Conservation (phyloP, 2,329 filamentous ascomycete genomes). For the Madurella mycetomatis region DNA sequence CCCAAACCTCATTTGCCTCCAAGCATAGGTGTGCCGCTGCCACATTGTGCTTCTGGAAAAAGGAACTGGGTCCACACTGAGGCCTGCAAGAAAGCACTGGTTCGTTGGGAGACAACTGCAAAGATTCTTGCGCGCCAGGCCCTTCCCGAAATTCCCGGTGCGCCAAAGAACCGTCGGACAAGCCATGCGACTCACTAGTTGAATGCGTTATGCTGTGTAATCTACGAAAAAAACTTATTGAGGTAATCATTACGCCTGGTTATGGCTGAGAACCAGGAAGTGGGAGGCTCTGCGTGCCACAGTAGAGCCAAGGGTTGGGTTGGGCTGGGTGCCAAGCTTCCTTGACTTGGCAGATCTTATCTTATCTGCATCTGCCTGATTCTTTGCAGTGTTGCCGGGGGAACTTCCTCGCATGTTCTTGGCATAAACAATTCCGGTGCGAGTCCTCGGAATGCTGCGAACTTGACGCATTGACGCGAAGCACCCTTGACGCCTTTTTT, state of each 20-base stretch:
- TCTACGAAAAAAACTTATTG: no score
- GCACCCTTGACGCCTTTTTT: background rate
- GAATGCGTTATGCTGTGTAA: no score
- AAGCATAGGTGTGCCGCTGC: background rate
- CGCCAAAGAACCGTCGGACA: no score
- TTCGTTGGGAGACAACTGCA: no score
- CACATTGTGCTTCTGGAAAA: background rate
- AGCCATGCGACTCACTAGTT: no score
- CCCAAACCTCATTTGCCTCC: background rate
- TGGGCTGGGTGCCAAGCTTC: background rate
- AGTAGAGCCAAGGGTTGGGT: background rate
- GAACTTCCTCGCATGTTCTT: constrained; percentile 11
- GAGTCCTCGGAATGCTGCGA: constrained; percentile 1
- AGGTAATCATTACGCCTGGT: no score
- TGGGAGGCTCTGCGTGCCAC: no score
- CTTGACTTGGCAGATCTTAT: constrained; percentile 14
- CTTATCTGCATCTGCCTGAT: constrained; percentile 11
- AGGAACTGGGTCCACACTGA: constrained; percentile 2
- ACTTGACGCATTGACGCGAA: background rate
- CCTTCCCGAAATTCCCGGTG: no score
- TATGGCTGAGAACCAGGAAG: no score
- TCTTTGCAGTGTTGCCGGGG: constrained; percentile 21
- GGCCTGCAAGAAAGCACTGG: background rate
- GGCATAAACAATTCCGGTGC: constrained; percentile 22
- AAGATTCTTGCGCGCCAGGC: no score